phyloP scores from a whole-genome alignment of 2,329 filamentous ascomycete species.

The Ophiocordyceps sinensis region DNA sequence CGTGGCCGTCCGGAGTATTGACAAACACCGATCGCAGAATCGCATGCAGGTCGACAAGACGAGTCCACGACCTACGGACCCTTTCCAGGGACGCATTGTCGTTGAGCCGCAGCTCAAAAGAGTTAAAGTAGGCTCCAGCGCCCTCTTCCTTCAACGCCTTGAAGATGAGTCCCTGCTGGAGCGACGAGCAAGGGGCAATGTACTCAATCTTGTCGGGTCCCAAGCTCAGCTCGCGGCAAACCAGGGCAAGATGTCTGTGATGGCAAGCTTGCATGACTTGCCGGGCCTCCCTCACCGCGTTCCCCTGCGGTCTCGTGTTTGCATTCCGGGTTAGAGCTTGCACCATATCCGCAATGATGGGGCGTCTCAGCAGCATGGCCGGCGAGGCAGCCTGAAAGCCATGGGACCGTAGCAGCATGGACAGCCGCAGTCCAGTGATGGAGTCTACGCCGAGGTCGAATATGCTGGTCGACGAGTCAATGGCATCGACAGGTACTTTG shows the following conservation, averaged over 20 bases:
- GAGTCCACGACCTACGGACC: conserved; percentile 44
- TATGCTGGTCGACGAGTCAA: conserved; percentile 48
- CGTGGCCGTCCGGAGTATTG: conserved; percentile 57
- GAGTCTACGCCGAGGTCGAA: conserved; percentile 85
- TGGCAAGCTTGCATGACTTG: conserved; percentile 50
- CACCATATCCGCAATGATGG: conserved; percentile 32
- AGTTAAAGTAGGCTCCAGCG: conserved; percentile 58
- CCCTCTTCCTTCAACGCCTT: conserved; percentile 42
- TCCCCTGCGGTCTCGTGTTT: conserved; percentile 1
- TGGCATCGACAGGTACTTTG: conserved; percentile 22
- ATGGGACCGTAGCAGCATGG: conserved; percentile 44
- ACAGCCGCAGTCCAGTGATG: conserved; percentile 63
- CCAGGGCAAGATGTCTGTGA: conserved; percentile 41
- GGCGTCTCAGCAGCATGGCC: conserved; percentile 52
- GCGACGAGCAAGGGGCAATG: conserved; percentile 67
- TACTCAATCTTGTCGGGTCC: conserved; percentile 45
- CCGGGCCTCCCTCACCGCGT: conserved; percentile 29
- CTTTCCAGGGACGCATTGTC: conserved; percentile 25
- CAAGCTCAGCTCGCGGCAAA: conserved; percentile 38
- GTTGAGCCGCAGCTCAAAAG: conserved; percentile 47
- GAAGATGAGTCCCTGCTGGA: conserved; percentile 79
- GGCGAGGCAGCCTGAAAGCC: conserved; percentile 49
- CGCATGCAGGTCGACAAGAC: conserved; percentile 35
- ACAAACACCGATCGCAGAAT: conserved; percentile 63
- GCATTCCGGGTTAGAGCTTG: conserved; percentile 14